Percentiles rank a stretch among this genome's conserved stretches.
Conservation (phyloP, 139 green algal species). For the Closterium sp. region DNA sequence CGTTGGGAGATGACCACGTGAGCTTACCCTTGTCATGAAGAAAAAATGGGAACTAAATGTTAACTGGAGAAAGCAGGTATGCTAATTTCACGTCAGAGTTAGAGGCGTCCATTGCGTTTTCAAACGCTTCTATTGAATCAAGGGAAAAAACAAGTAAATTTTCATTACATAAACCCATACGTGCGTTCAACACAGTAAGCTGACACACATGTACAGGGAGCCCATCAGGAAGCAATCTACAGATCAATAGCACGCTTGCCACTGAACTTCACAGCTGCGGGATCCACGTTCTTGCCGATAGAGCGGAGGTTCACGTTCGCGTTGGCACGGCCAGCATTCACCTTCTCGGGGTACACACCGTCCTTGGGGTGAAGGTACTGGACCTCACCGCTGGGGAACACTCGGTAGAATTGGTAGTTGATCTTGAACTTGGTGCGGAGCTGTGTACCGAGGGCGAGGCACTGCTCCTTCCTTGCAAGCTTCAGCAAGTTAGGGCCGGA, state of each 20-base stretch:
- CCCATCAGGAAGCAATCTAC: conserved; percentile 14
- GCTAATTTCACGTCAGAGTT: no score
- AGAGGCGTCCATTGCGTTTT: background rate
- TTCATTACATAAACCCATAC: background rate
- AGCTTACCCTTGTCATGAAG: no score
- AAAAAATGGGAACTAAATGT: background rate
- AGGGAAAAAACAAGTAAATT: background rate
- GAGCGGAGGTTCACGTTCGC: conserved; percentile 86
- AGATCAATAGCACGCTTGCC: conserved; percentile 67
- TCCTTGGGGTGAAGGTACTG: conserved; percentile 99
- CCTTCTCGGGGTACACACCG: conserved; percentile 99
- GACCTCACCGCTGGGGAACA: conserved; percentile 82
- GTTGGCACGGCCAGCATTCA: conserved; percentile 85
- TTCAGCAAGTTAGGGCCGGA: conserved; percentile 98
- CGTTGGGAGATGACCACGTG: no score
- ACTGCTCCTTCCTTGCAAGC: conserved; percentile 99
- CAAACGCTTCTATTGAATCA: background rate
- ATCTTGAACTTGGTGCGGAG: conserved; percentile 98
- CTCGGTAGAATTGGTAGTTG: conserved; percentile 84
- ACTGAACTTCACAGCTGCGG: conserved; percentile 87
- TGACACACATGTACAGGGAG: background rate
- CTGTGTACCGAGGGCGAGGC: conserved; percentile 89
- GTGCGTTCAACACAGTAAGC: background rate
- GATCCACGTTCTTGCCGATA: conserved; percentile 95
- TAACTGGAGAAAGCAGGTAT: no score